Percentiles rank a stretch among this genome's conserved stretches.
Conservation (phyloP, 2,329 filamentous ascomycete genomes). For the Volutella citrinella region DNA sequence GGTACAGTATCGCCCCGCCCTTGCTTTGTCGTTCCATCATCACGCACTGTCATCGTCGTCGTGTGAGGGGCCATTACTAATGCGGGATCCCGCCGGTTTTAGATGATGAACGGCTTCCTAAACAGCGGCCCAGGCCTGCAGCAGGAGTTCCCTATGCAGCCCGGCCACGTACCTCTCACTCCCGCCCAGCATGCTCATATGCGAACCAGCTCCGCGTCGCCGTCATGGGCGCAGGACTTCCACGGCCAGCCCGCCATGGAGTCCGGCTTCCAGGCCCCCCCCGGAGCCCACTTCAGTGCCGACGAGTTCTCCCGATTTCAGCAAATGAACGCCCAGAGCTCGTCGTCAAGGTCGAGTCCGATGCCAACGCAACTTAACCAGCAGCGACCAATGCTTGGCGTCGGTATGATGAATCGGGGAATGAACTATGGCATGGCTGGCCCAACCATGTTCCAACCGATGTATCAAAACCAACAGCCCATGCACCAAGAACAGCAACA, state of each 20-base stretch:
- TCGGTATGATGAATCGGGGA: constrained; percentile 47
- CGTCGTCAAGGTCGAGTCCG: constrained; percentile 52
- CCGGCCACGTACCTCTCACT: constrained; percentile 46
- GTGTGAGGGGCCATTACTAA: constrained; percentile 29
- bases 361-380: constrained; percentile 52
- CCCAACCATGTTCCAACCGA: constrained; percentile 52
- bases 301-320: constrained; percentile 89
- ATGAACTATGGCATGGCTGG: constrained; percentile 42
- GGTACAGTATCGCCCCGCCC: constrained; percentile 46
- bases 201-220: constrained; percentile 51
- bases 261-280: constrained; percentile 60
- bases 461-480: constrained; percentile 43
- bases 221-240: constrained; percentile 53
- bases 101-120: constrained; percentile 94
- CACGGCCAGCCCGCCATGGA: constrained; percentile 67
- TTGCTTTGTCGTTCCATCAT: too few relatives aligned
- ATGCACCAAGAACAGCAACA: constrained; percentile 45
- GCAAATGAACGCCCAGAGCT: constrained; percentile 61
- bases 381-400: constrained; percentile 61
- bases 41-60: too few relatives aligned
- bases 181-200: constrained; percentile 50
- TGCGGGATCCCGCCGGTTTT: constrained; percentile 13
- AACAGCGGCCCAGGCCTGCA: constrained; percentile 67
- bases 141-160: constrained; percentile 52
- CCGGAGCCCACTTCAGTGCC: constrained; percentile 64